Evolutionary conservation across 2,329 filamentous ascomycete genomes (phyloP).

Genomic region (Trichocomaceae sp.): DNA sequence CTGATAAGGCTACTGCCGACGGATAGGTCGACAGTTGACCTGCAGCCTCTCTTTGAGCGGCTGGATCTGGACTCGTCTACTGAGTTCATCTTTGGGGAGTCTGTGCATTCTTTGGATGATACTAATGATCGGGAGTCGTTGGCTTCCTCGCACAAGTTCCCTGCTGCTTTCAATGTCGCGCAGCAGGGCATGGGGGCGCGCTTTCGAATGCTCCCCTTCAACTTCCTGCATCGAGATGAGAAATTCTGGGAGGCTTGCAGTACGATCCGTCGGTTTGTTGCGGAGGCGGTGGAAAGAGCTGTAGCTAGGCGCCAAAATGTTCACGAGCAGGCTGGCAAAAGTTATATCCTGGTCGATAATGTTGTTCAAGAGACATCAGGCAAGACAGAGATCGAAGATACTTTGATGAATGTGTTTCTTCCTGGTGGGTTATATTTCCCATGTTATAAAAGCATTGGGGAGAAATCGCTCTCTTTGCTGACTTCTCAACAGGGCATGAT

Average conservation of each 20-base stretch:
- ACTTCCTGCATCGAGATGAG: constrained; percentile 8
- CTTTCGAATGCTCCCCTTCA: constrained; percentile 22
- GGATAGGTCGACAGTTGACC: constrained; percentile 55
- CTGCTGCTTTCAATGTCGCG: constrained; percentile 30
- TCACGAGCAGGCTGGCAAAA: constrained; percentile 4
- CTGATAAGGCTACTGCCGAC: constrained; percentile 58
- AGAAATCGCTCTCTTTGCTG: too few relatives aligned
- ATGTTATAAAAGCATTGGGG: too few relatives aligned
- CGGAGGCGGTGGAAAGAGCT: constrained; percentile 61
- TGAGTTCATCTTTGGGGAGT: constrained; percentile 60
- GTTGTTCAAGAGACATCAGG: constrained; percentile 41
- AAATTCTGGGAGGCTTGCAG: constrained; percentile 9
- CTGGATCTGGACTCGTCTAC: constrained; percentile 64
- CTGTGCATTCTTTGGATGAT: constrained; percentile 36
- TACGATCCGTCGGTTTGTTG: constrained; percentile 4
- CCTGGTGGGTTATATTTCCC: constrained; percentile 21
- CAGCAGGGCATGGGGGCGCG: constrained; percentile 22
- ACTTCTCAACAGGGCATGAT: constrained; percentile 38
- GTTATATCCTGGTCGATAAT: constrained; percentile 47
- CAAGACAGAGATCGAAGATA: constrained; percentile 41
- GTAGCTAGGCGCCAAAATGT: constrained; percentile 51
- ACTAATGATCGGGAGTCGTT: not conserved
- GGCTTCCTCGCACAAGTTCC: constrained; percentile 35
- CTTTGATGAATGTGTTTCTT: constrained; percentile 47
- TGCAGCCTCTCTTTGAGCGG: constrained; percentile 58